Percentiles rank a stretch among this genome's conserved stretches.
Conservation (phyloP, 805 yeast genomes). For the Cyberlindnera euphorbiae region DNA sequence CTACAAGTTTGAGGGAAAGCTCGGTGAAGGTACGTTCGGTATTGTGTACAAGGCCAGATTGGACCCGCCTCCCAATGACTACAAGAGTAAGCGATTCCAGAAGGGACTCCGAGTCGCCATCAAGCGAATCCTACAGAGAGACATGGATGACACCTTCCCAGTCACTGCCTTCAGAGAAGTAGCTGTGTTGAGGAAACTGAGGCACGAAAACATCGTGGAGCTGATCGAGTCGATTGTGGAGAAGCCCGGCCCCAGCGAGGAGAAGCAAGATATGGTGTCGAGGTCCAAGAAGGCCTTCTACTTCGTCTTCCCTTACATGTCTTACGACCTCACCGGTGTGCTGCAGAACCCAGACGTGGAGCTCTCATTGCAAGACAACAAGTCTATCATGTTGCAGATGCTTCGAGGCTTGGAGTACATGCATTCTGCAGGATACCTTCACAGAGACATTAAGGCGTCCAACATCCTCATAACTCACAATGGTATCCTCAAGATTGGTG, state of each 20-base stretch:
- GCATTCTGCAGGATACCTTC: slow-evolving; percentile 57
- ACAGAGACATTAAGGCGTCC: slow-evolving; percentile 96
- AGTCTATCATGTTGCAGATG: slow-evolving; percentile 76
- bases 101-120: slow-evolving; percentile 71
- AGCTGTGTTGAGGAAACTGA: slow-evolving; percentile 64
- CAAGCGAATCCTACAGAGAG: slow-evolving; percentile 62
- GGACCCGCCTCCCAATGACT: not conserved
- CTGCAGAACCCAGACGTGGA: slow-evolving; percentile 70
- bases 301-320: slow-evolving; percentile 91
- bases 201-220: slow-evolving; percentile 69
- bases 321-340: slow-evolving; percentile 85
- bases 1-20: slow-evolving; percentile 30
- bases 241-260: slow-evolving; percentile 18
- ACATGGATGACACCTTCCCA: slow-evolving; percentile 60
- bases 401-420: slow-evolving; percentile 77
- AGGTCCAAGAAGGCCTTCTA: slow-evolving; percentile 45
- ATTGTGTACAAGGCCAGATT: slow-evolving; percentile 77
- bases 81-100: slow-evolving; percentile 20
- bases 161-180: slow-evolving; percentile 94
- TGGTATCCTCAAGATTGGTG: slow-evolving; percentile 87
- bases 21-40: slow-evolving; percentile 87
- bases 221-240: slow-evolving; percentile 75
- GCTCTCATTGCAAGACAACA: slow-evolving; percentile 64
- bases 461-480: slow-evolving; percentile 73
- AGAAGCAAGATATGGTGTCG: slow-evolving; percentile 13